Base-by-base conservation (phyloP, 192 early-diverging fungal genomes). In the Backusella westeae region DNA sequence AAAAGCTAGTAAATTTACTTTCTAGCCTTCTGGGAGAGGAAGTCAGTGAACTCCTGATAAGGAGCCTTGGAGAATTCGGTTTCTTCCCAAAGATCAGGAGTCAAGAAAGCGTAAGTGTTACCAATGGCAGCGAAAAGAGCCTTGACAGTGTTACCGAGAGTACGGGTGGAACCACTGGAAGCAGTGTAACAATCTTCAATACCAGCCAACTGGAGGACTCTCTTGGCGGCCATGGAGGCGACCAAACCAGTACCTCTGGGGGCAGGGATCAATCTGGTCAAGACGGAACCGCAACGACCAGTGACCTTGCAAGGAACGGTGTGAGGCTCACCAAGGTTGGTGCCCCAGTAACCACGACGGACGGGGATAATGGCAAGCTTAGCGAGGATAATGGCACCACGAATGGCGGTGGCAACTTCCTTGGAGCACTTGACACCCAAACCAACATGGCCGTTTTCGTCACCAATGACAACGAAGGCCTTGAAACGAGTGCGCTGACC, bases 361-460 rank as follows among this genome's bases (percentile, higher is more conserved):
- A 99, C 97, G 75, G 97, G 97, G 88, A 99, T 93, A 80, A 97
- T 90, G 91, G 94, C 94, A 79, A 99, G 91, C 93, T 99, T 99
- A 88, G 97, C 97, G 77, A 99, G 92, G 87, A 97, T 95, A 82
- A 99, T 97, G 86, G 95, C 97, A 85, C 97, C 97, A 82, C 96
- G 96, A 82, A 99, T 99, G 71, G 97, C 94, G 75, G 94, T 95
- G 84, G 97, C 97, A 65, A 99, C 97, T 88, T 99, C 97, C 94
- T 97, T 99, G 86, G 97, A 96, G 92, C 97, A 99, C 94, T 99
- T 99, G 88, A 99, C 97, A 85, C 97, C 97, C 67, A 99, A 91
- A 93, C 97, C 97, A 84, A 97, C 96, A 90, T 99, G 97, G 74
- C 97, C 97, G 87, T 97, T 88, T 74, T 83, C 87, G 90, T 99